Evolutionary conservation across 495 filamentous ascomycete species (phyloP).

Genomic region (Ascodesmis nigricans): DNA sequence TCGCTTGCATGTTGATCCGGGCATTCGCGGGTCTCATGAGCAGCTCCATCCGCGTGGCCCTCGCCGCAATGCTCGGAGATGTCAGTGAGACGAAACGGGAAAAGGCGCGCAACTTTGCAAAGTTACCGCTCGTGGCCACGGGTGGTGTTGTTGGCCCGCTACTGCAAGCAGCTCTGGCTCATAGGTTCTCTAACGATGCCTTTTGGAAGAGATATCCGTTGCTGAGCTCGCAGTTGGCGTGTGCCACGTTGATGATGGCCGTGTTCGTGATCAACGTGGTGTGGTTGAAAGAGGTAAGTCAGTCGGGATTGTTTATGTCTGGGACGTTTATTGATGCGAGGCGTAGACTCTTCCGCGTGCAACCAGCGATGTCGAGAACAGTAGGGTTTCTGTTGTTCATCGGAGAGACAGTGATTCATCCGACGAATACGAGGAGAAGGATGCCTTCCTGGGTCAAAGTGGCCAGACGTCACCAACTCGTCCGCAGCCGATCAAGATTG

Average conservation of each 20-base stretch:
- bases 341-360: no score
- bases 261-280: constrained; percentile 22
- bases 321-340: no score
- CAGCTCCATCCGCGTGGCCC: constrained; percentile 25
- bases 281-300: constrained; percentile 25
- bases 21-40: constrained; percentile 25
- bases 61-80: constrained; percentile 27
- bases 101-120: constrained; percentile 25
- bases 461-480: constrained; percentile 17
- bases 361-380: no score
- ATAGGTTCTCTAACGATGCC: constrained; percentile 19
- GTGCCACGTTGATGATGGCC: constrained; percentile 24
- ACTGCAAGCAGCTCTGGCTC: constrained; percentile 22
- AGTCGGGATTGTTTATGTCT: no score
- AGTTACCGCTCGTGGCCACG: constrained; percentile 25
- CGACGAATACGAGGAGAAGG: constrained; percentile 25
- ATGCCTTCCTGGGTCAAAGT: constrained; percentile 24
- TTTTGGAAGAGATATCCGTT: constrained; percentile 25
- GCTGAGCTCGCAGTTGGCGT: constrained; percentile 25
- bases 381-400: no score
- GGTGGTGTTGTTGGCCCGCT: constrained; percentile 27
- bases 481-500: constrained; percentile 25
- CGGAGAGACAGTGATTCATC: constrained; percentile 8
- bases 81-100: constrained; percentile 22
- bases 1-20: constrained; percentile 25